Evolutionary conservation across 495 filamentous ascomycete species (phyloP), one percentile per base, ranked within the genome.

Genomic region (Penicillium coprophilum): DNA sequence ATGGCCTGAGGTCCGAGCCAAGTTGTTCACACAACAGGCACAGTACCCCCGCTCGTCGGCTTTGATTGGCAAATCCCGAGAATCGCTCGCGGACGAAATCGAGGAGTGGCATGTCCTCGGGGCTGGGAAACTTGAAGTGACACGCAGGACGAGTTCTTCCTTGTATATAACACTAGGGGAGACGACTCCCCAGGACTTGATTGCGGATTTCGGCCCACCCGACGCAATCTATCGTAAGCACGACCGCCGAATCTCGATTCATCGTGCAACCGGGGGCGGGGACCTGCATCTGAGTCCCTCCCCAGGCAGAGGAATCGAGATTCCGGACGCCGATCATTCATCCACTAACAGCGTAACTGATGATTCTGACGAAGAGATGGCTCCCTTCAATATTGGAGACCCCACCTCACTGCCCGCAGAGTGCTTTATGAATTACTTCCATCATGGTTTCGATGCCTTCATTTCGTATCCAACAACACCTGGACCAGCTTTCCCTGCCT

Each of bases 381-480:
- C 70, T 31, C 56, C 62, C 19, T 43, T 57, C 2, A 67, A 62
- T 39, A 49, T 67, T 2, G 51, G 74, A 19, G 77, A 80, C 46
- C 71, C 73, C 24, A 65, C 68, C 4, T 73, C 72, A 9, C 54
- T 78, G 11, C 74, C 75, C 6, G 62, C 85, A 15, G 92, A 97
- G 72, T 92, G 85, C 61, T 98, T 97, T 70, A 95, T 91, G 69
- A 97, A 97, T 64, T 98, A 97, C 67, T 97, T 96, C 64, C 87
- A 91, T 57, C 87, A 96, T 62, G 94, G 94, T 3, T 90, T 98
- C 63, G 94, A 98, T 70, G 82, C 96, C n/a, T 84, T 97, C 46
- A 80, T 98, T 15, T 96, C 92, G 0, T 81, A 87, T 28, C 87
- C 89, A 19, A 85, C 83, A 4, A 71, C 75, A 3, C 78, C 85